These are phyloP conservation scores for Pogostemon cablin DNA, from an alignment of 257 asterid genomes.

Conservation along the genomic window DNA sequence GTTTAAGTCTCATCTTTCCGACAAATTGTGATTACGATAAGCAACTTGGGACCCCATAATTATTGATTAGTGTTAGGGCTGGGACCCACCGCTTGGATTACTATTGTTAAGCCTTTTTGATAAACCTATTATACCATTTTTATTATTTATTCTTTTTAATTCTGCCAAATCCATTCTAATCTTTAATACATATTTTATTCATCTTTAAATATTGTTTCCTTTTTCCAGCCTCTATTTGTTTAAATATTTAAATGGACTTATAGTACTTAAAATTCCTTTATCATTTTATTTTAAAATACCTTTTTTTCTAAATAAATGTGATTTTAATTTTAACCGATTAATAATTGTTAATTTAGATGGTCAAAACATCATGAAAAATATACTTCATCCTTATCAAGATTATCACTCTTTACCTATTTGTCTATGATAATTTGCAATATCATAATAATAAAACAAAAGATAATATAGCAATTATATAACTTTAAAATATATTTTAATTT, in stretches of 20 bases:
- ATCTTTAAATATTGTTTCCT: neutral
- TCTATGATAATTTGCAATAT: no score
- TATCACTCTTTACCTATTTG: no score
- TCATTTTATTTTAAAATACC: no score
- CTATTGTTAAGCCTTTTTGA: constrained; percentile 51
- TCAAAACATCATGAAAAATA: no score
- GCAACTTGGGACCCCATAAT: constrained; percentile 38
- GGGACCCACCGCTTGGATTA: constrained; percentile 52
- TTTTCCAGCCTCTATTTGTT: neutral
- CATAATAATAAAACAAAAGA: no score
- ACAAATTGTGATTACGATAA: constrained; percentile 42
- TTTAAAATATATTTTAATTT: no score
- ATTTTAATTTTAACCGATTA: no score
- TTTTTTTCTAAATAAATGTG: no score
- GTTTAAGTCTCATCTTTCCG: constrained; percentile 56
- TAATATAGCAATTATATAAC: no score
- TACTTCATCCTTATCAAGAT: no score
- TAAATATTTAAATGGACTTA: neutral
- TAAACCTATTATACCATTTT: constrained; percentile 47
- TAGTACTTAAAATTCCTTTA: no score
- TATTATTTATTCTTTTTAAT: constrained; percentile 1
- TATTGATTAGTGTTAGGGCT: constrained; percentile 28
- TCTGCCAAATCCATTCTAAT: constrained; percentile 18
- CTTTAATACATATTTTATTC: neutral
- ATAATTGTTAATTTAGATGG: no score